These are phyloP conservation scores for Colletotrichum sp. DNA, from an alignment of 2,329 filamentous ascomycete species.

Conservation along the genomic window DNA sequence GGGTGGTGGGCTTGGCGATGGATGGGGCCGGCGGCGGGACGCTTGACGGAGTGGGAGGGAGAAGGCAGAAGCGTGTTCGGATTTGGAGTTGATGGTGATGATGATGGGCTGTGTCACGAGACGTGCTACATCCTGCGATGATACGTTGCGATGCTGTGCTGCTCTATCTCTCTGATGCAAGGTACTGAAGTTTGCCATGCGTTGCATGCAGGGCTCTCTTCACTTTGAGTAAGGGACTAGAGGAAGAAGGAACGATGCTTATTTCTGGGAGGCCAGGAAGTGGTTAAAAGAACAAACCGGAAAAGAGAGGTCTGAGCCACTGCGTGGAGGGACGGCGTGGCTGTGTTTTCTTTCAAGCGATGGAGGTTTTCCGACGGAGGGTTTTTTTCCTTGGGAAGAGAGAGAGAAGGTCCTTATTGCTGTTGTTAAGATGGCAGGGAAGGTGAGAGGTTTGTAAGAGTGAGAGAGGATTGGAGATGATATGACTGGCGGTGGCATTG, in stretches of 20 bases:
- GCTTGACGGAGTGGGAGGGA: neutral
- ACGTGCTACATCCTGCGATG: neutral
- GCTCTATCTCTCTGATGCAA: neutral
- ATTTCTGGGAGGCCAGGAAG: neutral
- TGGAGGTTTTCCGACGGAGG: neutral
- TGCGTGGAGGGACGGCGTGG: neutral
- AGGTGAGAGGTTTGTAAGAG: neutral
- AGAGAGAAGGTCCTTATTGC: neutral
- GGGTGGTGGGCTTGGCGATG: neutral
- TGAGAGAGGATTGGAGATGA: neutral
- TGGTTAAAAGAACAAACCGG: neutral
- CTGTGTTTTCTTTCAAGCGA: neutral
- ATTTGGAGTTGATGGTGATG: neutral
- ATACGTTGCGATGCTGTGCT: neutral
- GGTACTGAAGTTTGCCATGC: neutral
- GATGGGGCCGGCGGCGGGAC: neutral
- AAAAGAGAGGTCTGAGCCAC: neutral
- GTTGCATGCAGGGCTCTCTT: neutral
- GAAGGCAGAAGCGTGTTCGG: neutral
- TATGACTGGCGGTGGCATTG: neutral
- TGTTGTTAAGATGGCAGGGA: neutral
- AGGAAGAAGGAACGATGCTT: neutral
- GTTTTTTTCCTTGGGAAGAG: neutral
- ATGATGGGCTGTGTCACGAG: neutral
- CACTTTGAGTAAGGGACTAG: neutral